Evolutionary conservation across 495 filamentous ascomycete genomes (phyloP).

Genomic region (Astrothelium macrocarpum): DNA sequence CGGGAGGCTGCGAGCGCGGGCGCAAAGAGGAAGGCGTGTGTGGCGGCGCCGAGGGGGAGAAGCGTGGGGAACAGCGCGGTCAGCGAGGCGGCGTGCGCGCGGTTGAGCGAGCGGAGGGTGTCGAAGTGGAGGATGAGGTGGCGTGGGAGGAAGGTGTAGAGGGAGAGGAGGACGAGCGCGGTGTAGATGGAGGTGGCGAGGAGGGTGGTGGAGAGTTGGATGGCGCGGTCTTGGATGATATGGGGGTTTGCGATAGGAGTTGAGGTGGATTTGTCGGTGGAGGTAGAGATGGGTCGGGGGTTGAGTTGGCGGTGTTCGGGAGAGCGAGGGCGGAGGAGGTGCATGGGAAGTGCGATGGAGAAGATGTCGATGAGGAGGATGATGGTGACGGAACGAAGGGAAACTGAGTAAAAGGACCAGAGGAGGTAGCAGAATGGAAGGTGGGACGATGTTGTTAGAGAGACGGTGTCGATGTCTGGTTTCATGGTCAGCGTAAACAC

Average conservation of each 20-base stretch:
- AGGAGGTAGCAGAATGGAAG: conserved; percentile 63
- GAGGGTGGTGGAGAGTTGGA: conserved; percentile 53
- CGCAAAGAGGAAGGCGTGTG: conserved; percentile 64
- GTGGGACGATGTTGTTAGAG: conserved; percentile 58
- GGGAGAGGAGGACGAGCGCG: conserved; percentile 52
- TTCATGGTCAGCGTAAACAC: not conserved
- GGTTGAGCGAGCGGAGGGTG: conserved; percentile 51
- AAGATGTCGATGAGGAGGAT: conserved; percentile 55
- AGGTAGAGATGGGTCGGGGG: conserved; percentile 34
- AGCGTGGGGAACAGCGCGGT: conserved; percentile 43
- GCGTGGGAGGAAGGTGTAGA: conserved; percentile 54
- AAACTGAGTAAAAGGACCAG: conserved; percentile 60
- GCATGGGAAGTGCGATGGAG: conserved; percentile 59
- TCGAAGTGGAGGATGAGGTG: conserved; percentile 62
- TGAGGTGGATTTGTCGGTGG: conserved; percentile 14
- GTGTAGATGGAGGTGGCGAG: conserved; percentile 60
- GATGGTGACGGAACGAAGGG: conserved; percentile 44
- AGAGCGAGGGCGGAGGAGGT: conserved; percentile 54
- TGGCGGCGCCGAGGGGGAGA: conserved; percentile 57
- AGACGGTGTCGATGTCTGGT: conserved; percentile 56
- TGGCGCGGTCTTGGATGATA: conserved; percentile 55
- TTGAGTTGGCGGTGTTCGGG: conserved; percentile 51
- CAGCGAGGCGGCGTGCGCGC: conserved; percentile 49
- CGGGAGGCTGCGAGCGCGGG: conserved; percentile 36
- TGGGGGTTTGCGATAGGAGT: conserved; percentile 42